Conservation (phyloP, 2,329 filamentous ascomycete genomes). For the Neofusicoccum parvum region DNA sequence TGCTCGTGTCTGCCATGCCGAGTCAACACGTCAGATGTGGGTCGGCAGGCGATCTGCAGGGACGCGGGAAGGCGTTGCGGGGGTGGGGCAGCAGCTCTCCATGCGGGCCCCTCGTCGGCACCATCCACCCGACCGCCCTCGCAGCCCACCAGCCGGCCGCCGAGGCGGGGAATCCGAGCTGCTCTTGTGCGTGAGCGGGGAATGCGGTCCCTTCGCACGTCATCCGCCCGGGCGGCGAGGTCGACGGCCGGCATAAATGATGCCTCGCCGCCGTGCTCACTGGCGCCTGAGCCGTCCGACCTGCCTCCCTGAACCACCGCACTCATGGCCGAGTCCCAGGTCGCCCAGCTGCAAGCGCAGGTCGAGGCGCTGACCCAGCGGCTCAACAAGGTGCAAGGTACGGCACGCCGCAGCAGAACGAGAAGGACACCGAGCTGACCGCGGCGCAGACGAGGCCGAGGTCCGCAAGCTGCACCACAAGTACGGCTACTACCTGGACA, state of each 20-base stretch:
- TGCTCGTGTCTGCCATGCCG: not conserved
- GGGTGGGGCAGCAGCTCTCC: not conserved
- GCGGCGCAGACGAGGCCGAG: conserved; percentile 52
- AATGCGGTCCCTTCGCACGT: too few relatives aligned
- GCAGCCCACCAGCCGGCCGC: not conserved
- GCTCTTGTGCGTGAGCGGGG: too few relatives aligned
- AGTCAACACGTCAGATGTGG: not conserved
- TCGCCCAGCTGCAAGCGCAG: conserved; percentile 1
- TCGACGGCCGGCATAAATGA: too few relatives aligned
- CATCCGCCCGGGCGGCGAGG: too few relatives aligned
- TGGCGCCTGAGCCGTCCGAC: not conserved
- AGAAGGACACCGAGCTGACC: not conserved
- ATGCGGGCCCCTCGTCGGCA: not conserved
- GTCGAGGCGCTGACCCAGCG: not conserved
- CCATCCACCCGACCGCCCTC: not conserved
- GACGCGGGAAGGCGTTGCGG: not conserved
- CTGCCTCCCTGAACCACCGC: not conserved
- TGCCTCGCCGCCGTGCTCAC: too few relatives aligned
- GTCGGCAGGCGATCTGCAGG: conserved; percentile 1
- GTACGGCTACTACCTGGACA: conserved; percentile 63
- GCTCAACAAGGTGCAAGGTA: conserved; percentile 3
- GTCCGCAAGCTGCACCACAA: conserved; percentile 60
- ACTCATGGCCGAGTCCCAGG: not conserved
- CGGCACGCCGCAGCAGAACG: not conserved
- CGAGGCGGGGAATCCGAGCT: not conserved